Conservation (phyloP, 805 yeast genomes). For the Lachancea dasiensis region DNA sequence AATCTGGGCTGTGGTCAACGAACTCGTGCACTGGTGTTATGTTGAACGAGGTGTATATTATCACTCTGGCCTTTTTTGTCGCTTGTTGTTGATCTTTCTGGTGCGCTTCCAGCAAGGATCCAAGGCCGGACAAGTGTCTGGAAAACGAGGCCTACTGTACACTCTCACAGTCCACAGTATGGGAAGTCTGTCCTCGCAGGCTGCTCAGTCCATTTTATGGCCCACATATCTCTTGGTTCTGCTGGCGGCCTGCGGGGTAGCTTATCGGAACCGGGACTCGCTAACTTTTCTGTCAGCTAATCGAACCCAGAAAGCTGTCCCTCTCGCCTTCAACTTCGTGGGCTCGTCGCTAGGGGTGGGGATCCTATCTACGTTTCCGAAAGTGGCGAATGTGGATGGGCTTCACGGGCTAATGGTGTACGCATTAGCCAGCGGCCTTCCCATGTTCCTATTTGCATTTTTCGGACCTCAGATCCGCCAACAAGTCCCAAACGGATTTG, state of each 20-base stretch:
- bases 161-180: slow-evolving; percentile 15
- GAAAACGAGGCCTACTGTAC: no score
- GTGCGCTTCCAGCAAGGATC: no score
- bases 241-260: slow-evolving; percentile 50
- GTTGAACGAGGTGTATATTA: no score
- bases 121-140: no score
- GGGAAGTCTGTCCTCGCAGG: slow-evolving; percentile 45
- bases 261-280: slow-evolving; percentile 48
- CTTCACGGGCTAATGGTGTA: slow-evolving; percentile 83
- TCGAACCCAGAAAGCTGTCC: slow-evolving; percentile 73
- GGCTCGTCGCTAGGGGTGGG: slow-evolving; percentile 96
- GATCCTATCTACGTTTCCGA: slow-evolving; percentile 75
- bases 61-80: background rate
- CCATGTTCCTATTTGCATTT: slow-evolving; percentile 75
- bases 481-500: slow-evolving; percentile 84
- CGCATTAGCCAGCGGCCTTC: slow-evolving; percentile 72
- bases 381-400: slow-evolving; percentile 81
- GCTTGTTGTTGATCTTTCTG: background rate
- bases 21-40: no score
- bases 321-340: slow-evolving; percentile 79
- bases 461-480: slow-evolving; percentile 76
- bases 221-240: slow-evolving; percentile 52
- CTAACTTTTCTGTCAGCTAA: slow-evolving; percentile 67
- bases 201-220: slow-evolving; percentile 61
- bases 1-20: no score